Conservation (phyloP, 805 yeast species). For the Danielia oregonensis region DNA sequence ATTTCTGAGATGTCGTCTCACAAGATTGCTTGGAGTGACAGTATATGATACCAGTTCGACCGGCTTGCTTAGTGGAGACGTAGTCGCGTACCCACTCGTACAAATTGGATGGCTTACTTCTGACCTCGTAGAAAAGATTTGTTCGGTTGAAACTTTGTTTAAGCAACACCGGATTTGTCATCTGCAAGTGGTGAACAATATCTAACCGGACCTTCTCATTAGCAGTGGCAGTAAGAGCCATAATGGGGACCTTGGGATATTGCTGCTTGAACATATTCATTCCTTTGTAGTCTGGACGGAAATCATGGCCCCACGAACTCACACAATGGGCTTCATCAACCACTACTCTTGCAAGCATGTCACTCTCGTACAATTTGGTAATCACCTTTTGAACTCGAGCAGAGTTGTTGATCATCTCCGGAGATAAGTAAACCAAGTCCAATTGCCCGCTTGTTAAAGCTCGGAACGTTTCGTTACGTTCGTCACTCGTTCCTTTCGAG, state of each 20-base stretch:
- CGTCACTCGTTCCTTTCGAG: slow-evolving; percentile 65
- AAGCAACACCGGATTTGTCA: slow-evolving; percentile 58
- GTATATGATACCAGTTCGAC: slow-evolving; percentile 82
- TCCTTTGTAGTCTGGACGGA: slow-evolving; percentile 90
- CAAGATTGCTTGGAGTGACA: slow-evolving; percentile 90
- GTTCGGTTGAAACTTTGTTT: slow-evolving; percentile 92
- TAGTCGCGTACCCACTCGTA: slow-evolving; percentile 58
- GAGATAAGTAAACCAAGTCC: slow-evolving; percentile 82
- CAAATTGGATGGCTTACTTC: slow-evolving; percentile 56
- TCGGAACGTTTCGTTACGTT: slow-evolving; percentile 58
- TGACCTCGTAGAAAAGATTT: slow-evolving; percentile 75
- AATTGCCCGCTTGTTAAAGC: slow-evolving; percentile 62
- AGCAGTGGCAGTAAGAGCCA: slow-evolving; percentile 98
- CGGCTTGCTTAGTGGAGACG: slow-evolving; percentile 47
- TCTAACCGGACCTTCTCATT: slow-evolving; percentile 86
- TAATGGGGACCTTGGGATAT: slow-evolving; percentile 80
- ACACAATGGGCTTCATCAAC: slow-evolving; percentile 99
- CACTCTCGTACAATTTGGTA: slow-evolving; percentile 48
- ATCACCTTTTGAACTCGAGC: slow-evolving; percentile 64
- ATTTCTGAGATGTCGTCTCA: slow-evolving; percentile 68
- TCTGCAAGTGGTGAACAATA: slow-evolving; percentile 71
- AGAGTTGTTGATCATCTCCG: slow-evolving; percentile 88
- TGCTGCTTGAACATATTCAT: slow-evolving; percentile 66
- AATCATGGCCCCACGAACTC: slow-evolving; percentile 98
- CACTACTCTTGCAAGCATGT: slow-evolving; percentile 75